Base-by-base conservation (phyloP, 1,284 basidiomycete species). In the Cryptococcus sp. region DNA sequence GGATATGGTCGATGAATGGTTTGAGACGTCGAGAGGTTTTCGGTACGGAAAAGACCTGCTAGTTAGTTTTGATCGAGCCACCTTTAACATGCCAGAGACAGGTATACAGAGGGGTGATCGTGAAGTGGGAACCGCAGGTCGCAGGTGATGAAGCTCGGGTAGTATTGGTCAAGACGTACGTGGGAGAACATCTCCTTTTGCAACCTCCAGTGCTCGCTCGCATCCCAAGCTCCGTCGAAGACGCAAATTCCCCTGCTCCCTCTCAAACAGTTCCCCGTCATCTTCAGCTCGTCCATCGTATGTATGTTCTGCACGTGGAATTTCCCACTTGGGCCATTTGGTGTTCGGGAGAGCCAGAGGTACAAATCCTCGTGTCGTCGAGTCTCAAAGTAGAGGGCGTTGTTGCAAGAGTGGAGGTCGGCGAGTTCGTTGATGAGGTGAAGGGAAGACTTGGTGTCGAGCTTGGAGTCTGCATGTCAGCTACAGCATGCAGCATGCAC, bases 231-330 rank as follows among this genome's bases (percentile, higher is more conserved):
- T 58, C 85, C 82, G 74, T 97, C 93, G 71, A 99, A 99, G 65
- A 86, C 89, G 54, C 97, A 77, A 47, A 98, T 76, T 1, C 93
- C 94, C 47, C 95, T 78, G 59, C 86, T 89, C 14, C 95, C 95
- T 75, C 97, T 97, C 60, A 99, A 75, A 72, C 95, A 98, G 73
- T 99, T 98, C 22, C 95, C 95, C 3, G 93, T 97, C 93, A 98
- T 90, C 76, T 98, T 98, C 62, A 99, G 79, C 74, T 99, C 95
- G 76, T 98, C 95, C 95, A 98, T 98, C 35, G 95, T 99, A 73
- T 99, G 95, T 50, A 97, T 80, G 72, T 98, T 99, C 73, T 97
- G 92, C 19, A 97, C 91, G 67, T 97, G 94, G 77, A 97, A 81
- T 73, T 97, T 97, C 70, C 94, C 85, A 60, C 86, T 91, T 6